Evolutionary conservation across 257 asterid genomes (phyloP).

Genomic region (Haberlea rhodopensis): DNA sequence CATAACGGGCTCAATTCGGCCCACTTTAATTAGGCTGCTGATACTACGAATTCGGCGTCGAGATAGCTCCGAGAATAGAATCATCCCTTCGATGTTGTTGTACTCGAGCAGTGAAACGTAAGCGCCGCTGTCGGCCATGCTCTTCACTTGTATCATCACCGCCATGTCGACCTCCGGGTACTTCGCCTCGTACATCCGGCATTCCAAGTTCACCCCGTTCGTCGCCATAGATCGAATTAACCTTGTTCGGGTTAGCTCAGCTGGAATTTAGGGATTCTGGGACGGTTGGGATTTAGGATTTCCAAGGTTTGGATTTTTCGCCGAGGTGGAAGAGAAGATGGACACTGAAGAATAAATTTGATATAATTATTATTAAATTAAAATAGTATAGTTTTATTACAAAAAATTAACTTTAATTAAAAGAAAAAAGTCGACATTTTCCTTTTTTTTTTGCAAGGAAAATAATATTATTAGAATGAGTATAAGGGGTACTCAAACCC

Average conservation of each 20-base stretch:
- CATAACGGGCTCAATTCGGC: constrained; percentile 95
- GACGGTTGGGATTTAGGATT: constrained; percentile 25
- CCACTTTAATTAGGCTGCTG: constrained; percentile 85
- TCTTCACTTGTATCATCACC: constrained; percentile 93
- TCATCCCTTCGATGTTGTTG: constrained; percentile 97
- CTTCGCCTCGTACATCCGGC: constrained; percentile 96
- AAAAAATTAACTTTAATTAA: too few species aligned
- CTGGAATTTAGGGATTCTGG: background rate
- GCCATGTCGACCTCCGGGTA: constrained; percentile 95
- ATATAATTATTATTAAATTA: too few species aligned
- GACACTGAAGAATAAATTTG: too few species aligned
- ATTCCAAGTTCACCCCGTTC: constrained; percentile 72
- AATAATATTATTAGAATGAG: too few species aligned
- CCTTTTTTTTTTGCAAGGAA: too few species aligned
- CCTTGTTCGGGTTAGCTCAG: background rate
- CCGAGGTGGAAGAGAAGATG: background rate
- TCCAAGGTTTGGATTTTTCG: too few species aligned
- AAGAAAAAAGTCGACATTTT: too few species aligned
- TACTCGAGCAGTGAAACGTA: constrained; percentile 88
- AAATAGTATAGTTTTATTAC: too few species aligned
- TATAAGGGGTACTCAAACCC: too few species aligned
- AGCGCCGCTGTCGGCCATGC: constrained; percentile 99
- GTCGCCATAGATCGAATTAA: constrained; percentile 46
- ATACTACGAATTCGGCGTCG: constrained; percentile 97
- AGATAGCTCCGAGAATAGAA: constrained; percentile 90